phyloP scores from a whole-genome alignment of 2,329 filamentous ascomycete species.

The Xylariales sp. region DNA sequence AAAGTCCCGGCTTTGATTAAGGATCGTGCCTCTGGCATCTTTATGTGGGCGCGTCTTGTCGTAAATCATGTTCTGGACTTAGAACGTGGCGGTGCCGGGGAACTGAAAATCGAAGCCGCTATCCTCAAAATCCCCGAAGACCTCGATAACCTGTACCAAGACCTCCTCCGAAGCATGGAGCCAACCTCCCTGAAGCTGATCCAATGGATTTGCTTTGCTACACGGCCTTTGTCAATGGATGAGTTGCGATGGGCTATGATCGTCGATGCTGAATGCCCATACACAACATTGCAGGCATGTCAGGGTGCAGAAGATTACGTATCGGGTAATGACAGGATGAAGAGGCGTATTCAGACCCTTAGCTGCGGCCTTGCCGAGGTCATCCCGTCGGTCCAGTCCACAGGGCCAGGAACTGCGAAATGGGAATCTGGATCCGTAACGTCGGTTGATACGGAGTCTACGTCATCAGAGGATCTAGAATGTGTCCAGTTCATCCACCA shows the following conservation, averaged over 20 bases:
- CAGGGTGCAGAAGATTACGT: not conserved
- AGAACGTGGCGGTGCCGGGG: not conserved
- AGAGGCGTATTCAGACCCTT: not conserved
- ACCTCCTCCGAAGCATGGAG: not conserved
- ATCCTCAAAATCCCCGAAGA: not conserved
- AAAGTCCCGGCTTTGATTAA: constrained; percentile 27
- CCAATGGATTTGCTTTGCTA: not conserved
- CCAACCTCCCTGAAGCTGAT: not conserved
- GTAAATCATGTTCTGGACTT: constrained; percentile 20
- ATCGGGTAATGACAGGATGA: not conserved
- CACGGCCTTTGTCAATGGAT: not conserved
- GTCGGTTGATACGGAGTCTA: not conserved
- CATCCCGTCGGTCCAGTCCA: not conserved
- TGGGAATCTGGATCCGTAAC: not conserved
- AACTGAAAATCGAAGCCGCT: not conserved
- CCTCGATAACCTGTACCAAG: not conserved
- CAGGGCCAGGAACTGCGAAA: not conserved
- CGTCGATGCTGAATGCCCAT: not conserved
- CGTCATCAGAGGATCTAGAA: not conserved
- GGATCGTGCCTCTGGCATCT: constrained; percentile 35
- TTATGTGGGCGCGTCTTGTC: constrained; percentile 41
- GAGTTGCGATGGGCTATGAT: not conserved
- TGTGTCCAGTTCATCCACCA: not conserved
- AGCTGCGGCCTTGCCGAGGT: not conserved
- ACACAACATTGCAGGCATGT: not conserved